Evolutionary conservation across 768 basidiomycete species (phyloP).

Genomic region (Russula compacta): DNA sequence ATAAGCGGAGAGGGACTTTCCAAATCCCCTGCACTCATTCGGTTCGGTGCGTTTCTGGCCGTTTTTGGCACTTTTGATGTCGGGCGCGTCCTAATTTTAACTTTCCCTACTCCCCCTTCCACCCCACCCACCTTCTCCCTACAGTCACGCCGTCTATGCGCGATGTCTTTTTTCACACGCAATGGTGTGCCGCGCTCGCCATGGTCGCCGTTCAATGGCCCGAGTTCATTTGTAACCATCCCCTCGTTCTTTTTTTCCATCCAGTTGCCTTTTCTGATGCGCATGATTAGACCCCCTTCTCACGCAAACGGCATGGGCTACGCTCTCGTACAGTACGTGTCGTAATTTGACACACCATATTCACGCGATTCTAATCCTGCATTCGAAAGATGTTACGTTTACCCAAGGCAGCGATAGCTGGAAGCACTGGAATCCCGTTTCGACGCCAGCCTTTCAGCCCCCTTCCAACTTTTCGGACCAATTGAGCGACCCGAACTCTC

Average conservation of each 20-base stretch:
- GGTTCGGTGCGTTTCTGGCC: constrained; percentile 60
- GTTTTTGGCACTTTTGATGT: too few species aligned
- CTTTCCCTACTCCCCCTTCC: not conserved
- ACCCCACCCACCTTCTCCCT: not conserved
- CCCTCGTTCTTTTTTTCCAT: constrained; percentile 17
- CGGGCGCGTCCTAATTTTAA: not conserved
- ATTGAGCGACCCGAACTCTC: constrained; percentile 57
- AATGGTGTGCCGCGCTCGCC: constrained; percentile 80
- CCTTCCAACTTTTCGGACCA: constrained; percentile 68
- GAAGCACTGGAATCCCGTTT: constrained; percentile 62
- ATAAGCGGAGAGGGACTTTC: constrained; percentile 87
- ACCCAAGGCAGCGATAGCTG: constrained; percentile 35
- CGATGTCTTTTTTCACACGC: constrained; percentile 88
- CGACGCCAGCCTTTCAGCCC: constrained; percentile 48
- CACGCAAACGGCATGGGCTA: constrained; percentile 83
- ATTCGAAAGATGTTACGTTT: constrained; percentile 59
- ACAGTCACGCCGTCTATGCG: constrained; percentile 85
- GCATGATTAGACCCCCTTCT: constrained; percentile 69
- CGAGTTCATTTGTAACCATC: constrained; percentile 68
- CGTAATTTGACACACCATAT: not conserved
- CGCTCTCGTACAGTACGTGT: constrained; percentile 57
- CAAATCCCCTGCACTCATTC: constrained; percentile 73
- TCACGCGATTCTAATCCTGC: not conserved
- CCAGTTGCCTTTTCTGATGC: not conserved
- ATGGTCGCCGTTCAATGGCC: constrained; percentile 98